Evolutionary conservation across 1,284 basidiomycete genomes (phyloP), one percentile per base, ranked within the genome.

Genomic region (Leccinum solheimii): DNA sequence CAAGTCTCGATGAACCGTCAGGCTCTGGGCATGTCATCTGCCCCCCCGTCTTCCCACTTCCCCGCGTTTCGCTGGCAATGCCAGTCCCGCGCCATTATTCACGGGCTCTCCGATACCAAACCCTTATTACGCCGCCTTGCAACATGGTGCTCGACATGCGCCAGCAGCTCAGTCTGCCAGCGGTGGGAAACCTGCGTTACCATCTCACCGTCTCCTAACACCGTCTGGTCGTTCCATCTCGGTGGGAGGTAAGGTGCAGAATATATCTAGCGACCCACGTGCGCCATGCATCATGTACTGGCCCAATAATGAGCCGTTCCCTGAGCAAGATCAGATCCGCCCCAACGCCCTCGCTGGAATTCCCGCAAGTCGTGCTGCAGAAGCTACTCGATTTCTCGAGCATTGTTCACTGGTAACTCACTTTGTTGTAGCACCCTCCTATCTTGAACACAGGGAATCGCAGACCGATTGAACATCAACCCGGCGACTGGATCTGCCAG

Each of bases 391-490:
- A 27, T 34, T 10, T 13, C 36, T 32, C 32, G 40, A 1, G 14
- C 19, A 16, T 30, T 19, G 5, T 55, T 50, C 36, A 4, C 11
- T 43, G 32, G 32, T 32, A 1, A 3, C 51, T 63, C 43, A 69
- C 59, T 14, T 38, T 56, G 30, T 49, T 56, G 14, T 60, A 89
- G 85, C 90, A 88, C 64, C 91, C 91, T 16, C 91, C 91, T 53
- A 93, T 95, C 71, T 80, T 95, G 67, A 95, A 95, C 72, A 95
- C 92, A 0, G 92, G 92, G 9, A 95, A 94, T 75, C 83, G 88
- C 60, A 92, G 92, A 27, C 93, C 93, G 4, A 94, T 94, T 59
- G 82, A 83, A 67, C 81, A 91, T 77, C 92, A 95, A 80, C 91
- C 92, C 3, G 93, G 93, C n/a, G 92, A 95, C 77, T 95, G 93